Evolutionary conservation across 2,329 filamentous ascomycete genomes (phyloP).

Genomic region (Stachybotrys elegans): DNA sequence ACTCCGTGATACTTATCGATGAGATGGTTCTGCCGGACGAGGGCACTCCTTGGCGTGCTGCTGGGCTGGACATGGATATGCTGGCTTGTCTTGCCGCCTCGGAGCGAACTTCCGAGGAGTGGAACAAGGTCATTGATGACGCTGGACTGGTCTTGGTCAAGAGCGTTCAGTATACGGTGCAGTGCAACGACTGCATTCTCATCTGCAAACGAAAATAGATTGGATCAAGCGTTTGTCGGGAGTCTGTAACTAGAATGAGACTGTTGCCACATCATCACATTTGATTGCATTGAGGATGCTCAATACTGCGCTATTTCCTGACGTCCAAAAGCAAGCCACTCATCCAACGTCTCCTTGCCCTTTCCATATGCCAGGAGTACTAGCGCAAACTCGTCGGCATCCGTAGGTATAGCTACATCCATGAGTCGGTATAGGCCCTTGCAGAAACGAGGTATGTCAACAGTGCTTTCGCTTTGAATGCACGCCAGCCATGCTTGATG

Average conservation of each 20-base stretch:
- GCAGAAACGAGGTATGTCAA: neutral
- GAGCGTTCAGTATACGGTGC: neutral
- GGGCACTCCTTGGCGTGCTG: neutral
- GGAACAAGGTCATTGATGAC: neutral
- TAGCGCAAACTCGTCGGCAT: slow-evolving; percentile 2
- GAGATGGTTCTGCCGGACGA: slow-evolving; percentile 27
- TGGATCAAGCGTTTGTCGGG: no score
- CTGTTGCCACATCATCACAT: neutral
- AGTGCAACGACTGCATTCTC: slow-evolving; percentile 1
- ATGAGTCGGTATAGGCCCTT: neutral
- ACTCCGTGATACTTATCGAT: slow-evolving; percentile 27
- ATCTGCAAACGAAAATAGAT: neutral
- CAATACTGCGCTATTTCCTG: no score
- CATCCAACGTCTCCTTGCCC: neutral
- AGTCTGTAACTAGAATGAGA: neutral
- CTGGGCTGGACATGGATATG: neutral
- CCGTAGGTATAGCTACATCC: neutral
- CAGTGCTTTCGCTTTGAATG: neutral
- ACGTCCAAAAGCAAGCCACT: neutral
- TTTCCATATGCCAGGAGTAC: slow-evolving; percentile 1
- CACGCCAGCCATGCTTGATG: slow-evolving; percentile 7
- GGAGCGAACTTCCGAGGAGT: neutral
- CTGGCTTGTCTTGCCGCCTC: neutral
- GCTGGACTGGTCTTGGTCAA: neutral
- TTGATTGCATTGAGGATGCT: no score